A percentile compares a stretch with the other conserved stretches of the same genome.
These are phyloP conservation scores for Parachaetomium inaequale DNA, from an alignment of 495 filamentous ascomycete genomes.

Conservation along the genomic window DNA sequence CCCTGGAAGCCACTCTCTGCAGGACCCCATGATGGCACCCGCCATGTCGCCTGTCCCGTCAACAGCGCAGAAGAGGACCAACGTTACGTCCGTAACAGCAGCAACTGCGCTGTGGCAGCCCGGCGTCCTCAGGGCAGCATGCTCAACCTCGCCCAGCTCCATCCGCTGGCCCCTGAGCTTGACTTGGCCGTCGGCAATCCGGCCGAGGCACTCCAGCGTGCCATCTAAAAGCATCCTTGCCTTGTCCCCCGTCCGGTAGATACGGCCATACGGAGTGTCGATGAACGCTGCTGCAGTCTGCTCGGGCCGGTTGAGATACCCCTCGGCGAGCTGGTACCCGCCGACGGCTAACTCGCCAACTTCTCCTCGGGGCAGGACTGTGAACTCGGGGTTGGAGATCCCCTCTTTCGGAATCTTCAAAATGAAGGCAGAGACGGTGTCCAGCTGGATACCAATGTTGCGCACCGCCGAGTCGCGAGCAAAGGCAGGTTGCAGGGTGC, in stretches of 20 bases:
- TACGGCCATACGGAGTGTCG: slow-evolving; percentile 50
- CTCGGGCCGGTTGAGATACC: slow-evolving; percentile 78
- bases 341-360: slow-evolving; percentile 81
- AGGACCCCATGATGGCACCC: slow-evolving; percentile 51
- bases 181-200: slow-evolving; percentile 72
- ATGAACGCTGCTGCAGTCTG: slow-evolving; percentile 69
- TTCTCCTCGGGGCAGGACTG: slow-evolving; percentile 60
- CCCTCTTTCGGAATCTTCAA: slow-evolving; percentile 39
- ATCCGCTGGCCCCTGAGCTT: slow-evolving; percentile 79
- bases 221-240: slow-evolving; percentile 66
- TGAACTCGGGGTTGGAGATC: slow-evolving; percentile 28
- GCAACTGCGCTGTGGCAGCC: slow-evolving; percentile 55
- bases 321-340: slow-evolving; percentile 71
- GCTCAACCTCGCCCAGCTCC: slow-evolving; percentile 80
- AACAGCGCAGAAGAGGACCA: slow-evolving; percentile 66
- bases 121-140: slow-evolving; percentile 54
- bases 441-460: slow-evolving; percentile 68
- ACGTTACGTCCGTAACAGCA: slow-evolving; percentile 53
- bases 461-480: slow-evolving; percentile 46
- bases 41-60: slow-evolving; percentile 28
- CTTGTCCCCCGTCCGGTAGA: slow-evolving; percentile 86
- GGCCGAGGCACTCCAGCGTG: slow-evolving; percentile 74
- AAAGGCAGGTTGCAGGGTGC: slow-evolving; percentile 42
- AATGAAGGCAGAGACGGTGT: slow-evolving; percentile 73
- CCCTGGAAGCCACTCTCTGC: slow-evolving; percentile 64